A percentile compares a stretch with the other conserved stretches of the same genome.
These are phyloP conservation scores for Cryphonectria radicalis DNA, from an alignment of 2,329 filamentous ascomycete species.

Conservation along the genomic window DNA sequence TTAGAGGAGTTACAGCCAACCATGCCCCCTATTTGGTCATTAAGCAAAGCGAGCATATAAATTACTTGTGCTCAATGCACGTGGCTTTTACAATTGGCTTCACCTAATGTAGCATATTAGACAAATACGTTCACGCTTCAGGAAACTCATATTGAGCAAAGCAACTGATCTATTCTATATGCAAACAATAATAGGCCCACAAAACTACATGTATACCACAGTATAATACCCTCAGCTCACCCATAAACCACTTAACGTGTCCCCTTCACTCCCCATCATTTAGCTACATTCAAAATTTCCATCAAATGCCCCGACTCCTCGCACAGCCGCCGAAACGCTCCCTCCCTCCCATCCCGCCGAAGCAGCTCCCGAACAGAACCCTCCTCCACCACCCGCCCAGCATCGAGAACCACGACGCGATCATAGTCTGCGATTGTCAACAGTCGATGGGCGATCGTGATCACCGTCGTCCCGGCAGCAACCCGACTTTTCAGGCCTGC, in stretches of 20 bases:
- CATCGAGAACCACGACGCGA: slow-evolving; percentile 11
- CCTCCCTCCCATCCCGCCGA: not conserved
- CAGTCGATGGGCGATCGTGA: slow-evolving; percentile 19
- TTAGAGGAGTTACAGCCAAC: not conserved
- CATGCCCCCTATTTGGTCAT: not conserved
- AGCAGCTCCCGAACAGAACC: slow-evolving; percentile 22
- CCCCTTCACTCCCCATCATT: not conserved
- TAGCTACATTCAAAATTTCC: not conserved
- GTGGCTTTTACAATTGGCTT: no score
- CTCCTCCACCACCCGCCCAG: slow-evolving; percentile 17
- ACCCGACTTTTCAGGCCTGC: not conserved
- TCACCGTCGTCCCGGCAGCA: not conserved
- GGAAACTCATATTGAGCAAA: no score
- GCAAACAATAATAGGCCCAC: no score
- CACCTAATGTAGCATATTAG: no score
- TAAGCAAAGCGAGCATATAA: no score
- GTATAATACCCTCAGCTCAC: no score
- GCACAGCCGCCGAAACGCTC: slow-evolving; percentile 15
- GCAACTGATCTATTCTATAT: no score
- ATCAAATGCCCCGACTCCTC: slow-evolving; percentile 7
- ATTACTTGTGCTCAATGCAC: no score
- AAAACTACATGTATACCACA: no score
- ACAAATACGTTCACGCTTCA: no score
- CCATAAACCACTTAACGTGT: no score
- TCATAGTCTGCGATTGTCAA: slow-evolving; percentile 9